Percentiles rank a stretch among this genome's conserved stretches.
Evolutionary conservation across 768 basidiomycete genomes (phyloP).

Genomic region (Kwoniella shandongensis): DNA sequence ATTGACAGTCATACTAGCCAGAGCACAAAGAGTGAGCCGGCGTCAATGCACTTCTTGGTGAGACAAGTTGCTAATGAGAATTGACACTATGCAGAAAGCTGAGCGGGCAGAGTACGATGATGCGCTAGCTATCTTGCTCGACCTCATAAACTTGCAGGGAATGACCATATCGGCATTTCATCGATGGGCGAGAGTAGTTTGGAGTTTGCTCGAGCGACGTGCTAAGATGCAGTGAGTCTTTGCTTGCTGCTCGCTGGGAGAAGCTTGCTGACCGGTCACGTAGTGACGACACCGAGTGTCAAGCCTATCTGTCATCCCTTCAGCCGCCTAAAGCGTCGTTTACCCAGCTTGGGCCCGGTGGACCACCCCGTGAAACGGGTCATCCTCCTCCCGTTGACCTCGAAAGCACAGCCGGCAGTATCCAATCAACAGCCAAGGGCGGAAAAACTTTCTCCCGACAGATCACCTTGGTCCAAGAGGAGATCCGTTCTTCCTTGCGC

Average conservation of each 20-base stretch:
- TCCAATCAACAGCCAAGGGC: background rate
- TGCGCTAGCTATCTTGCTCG: constrained; percentile 33
- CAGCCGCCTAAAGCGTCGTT: constrained; percentile 18
- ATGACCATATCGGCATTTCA: constrained; percentile 37
- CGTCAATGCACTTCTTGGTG: background rate
- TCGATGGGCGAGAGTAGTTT: constrained; percentile 40
- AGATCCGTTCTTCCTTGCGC: constrained; percentile 14
- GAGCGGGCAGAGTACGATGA: constrained; percentile 26
- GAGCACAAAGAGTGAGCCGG: constrained; percentile 40
- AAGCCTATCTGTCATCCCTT: constrained; percentile 12
- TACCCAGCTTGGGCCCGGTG: constrained; percentile 28
- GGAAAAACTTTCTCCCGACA: background rate
- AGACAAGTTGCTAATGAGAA: background rate
- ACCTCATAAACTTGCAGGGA: constrained; percentile 16
- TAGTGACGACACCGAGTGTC: constrained; percentile 24
- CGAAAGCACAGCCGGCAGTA: background rate
- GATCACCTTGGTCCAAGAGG: constrained; percentile 15
- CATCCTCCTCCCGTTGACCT: constrained; percentile 4
- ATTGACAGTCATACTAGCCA: constrained; percentile 33
- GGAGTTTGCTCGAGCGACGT: constrained; percentile 35
- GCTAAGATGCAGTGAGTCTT: constrained; percentile 34
- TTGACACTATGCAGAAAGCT: constrained; percentile 13
- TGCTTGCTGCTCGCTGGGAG: background rate
- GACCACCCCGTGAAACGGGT: constrained; percentile 21
- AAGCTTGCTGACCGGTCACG: background rate